These are phyloP conservation scores for Glycine tomentella DNA, from an alignment of 306 rosid species.

Conservation along the genomic window DNA sequence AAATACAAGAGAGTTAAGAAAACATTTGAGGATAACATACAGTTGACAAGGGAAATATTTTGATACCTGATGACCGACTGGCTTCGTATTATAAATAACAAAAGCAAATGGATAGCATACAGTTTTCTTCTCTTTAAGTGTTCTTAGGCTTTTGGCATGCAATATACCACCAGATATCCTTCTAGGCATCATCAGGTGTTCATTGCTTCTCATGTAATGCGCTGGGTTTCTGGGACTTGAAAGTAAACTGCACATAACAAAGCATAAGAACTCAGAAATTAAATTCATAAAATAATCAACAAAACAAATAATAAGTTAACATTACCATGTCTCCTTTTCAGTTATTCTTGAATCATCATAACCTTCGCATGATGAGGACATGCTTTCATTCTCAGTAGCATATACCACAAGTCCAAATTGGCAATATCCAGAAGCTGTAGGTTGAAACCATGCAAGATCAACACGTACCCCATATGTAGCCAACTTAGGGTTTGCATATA, in stretches of 20 bases:
- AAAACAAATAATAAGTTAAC: conserved; percentile 39
- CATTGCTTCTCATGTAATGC: conserved; percentile 54
- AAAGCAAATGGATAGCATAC: conserved; percentile 70
- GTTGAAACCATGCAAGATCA: conserved; percentile 93
- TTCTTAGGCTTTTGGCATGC: conserved; percentile 65
- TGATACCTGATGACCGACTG: conserved; percentile 95
- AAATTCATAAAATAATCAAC: conserved; percentile 18
- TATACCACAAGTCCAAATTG: conserved; percentile 77
- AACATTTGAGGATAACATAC: conserved; percentile 5
- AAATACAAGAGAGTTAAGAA: conserved; percentile 39
- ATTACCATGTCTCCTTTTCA: conserved; percentile 71
- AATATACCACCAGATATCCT: conserved; percentile 72
- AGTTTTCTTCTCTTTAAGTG: conserved; percentile 73
- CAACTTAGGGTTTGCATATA: conserved; percentile 72
- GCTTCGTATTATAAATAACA: conserved; percentile 72
- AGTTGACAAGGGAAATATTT: conserved; percentile 36
- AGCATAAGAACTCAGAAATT: conserved; percentile 32
- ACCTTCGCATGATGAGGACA: conserved; percentile 51
- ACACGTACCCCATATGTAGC: conserved; percentile 63
- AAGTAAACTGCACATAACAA: conserved; percentile 54
- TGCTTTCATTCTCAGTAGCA: conserved; percentile 60
- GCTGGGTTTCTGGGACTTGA: conserved; percentile 45
- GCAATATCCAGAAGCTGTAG: conserved; percentile 89
- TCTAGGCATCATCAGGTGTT: conserved; percentile 63
- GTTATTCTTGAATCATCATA: conserved; percentile 52